Evolutionary conservation across 495 filamentous ascomycete species (phyloP), one percentile per base, ranked within the genome.

Genomic region (Trichoderma reesei): DNA sequence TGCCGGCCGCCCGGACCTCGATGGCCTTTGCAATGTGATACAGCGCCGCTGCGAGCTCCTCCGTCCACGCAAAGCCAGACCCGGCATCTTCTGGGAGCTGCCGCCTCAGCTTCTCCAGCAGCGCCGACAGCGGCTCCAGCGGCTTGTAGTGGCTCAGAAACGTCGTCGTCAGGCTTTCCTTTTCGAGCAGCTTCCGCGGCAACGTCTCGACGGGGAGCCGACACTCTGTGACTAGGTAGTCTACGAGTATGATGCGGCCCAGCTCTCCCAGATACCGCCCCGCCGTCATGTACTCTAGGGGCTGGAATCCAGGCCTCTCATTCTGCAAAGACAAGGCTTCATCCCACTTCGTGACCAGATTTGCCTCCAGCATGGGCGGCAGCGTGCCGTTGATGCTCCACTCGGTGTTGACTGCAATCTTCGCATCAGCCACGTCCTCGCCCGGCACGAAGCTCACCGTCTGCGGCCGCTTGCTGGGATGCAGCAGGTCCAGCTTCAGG

Each of bases 241-340:
- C 88, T 38, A 87, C 74, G 48, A 88, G 79, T 26, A 90, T 84
- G 6, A 92, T 70, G 10, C 90, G 83, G 34, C 85, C 86, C n/a
- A 95, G 79, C 76, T 93, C 90, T 56, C 90, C 90, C 16, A 95
- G 80, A 70, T 95, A 95, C 18, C 90, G 81, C 0, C 90, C 90
- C 18, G 88, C 83, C 1, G 89, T 91, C 88, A 95, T 90, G 72
- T 92, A 92, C 73, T 95, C 90, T 63, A 93, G 86, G 1, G 90
- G 90, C 69, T 92, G 89, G 69, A 93, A 93, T 0, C 90, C 90
- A 0, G 90, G 89, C 1, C 81, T 81, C 68, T 89, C 84, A 69
- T 86, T 85, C 11, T 83, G 82, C 9, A 67, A 68, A 66, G 92
- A 88, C 14, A 95, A 78, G 63, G 79, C 73, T 3, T 72, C 65